A percentile compares a stretch with the other conserved stretches of the same genome.
phyloP scores from a whole-genome alignment of 139 green algal species.

The Chlamydomonas incerta region DNA sequence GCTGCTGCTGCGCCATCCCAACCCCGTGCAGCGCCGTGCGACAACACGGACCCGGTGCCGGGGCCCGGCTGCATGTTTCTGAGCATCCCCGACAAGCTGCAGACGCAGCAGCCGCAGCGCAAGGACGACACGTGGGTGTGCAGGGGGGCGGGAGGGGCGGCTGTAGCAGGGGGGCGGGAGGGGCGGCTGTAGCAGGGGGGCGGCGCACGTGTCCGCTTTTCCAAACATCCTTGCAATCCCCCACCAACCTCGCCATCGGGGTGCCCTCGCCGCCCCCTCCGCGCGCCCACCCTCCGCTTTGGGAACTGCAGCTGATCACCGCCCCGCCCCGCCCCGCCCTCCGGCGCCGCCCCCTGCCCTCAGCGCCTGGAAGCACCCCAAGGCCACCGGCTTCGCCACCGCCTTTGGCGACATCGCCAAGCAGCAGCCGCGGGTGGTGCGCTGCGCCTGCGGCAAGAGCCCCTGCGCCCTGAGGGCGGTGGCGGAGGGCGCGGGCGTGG shows the following conservation, averaged over 20 bases:
- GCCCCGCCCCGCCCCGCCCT: no score
- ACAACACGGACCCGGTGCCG: background rate
- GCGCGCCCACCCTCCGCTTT: no score
- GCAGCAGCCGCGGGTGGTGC: slow-evolving; percentile 21
- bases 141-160: no score
- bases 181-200: no score
- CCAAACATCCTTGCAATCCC: no score
- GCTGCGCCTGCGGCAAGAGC: slow-evolving; percentile 3
- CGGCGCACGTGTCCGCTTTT: no score
- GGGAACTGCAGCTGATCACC: no score
- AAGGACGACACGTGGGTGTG: no score
- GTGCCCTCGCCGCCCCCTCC: no score
- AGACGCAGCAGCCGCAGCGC: background rate
- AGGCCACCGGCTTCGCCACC: background rate
- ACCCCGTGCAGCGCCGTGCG: slow-evolving; percentile 4
- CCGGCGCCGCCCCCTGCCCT: no score
- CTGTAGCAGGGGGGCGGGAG: no score
- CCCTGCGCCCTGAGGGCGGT: background rate
- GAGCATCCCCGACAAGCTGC: background rate
- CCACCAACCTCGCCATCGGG: no score
- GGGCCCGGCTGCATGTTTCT: slow-evolving; percentile 18
- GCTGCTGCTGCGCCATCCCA: background rate
- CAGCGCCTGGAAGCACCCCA: slow-evolving; percentile 1
- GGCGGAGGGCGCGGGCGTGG: background rate
- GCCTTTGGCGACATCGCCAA: slow-evolving; percentile 17